Evolutionary conservation across 768 basidiomycete genomes (phyloP), one percentile per base, ranked within the genome.

Genomic region (Agaricus sinodeliciosus): DNA sequence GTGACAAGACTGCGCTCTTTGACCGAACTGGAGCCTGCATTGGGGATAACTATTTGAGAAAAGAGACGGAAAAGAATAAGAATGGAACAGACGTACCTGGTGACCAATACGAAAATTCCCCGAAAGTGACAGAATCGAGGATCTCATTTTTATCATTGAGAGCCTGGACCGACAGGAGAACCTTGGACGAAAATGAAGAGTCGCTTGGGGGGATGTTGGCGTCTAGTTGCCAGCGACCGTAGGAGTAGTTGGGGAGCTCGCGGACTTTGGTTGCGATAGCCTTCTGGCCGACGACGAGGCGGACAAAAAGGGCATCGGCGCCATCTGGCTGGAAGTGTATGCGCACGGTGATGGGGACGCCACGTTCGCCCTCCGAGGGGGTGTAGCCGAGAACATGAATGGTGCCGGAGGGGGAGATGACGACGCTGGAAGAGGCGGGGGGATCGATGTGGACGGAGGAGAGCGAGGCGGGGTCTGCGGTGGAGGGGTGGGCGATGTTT

Each of bases 241-340:
- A 74, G 7, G 72, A 67, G 0, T 71, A 62, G 11, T 69, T 62
- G n/a, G 72, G 70, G 0, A 84, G 61, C 59, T 79, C 75, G 41
- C 73, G 72, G 26, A 92, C 85, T 11, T 76, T 76, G 0, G 90
- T 92, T 31, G 73, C 72, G 22, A 92, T 75, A 2, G 88, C 79
- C 57, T 78, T 81, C 55, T 73, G 66, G 27, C 85, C 90, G 57
- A 93, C 73, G 59, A 91, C 81, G 57, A 93, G 80, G 48, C 90
- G 81, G 19, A 91, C 78, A 55, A 76, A 82, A 35, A 87, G 75
- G 5, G 74, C 66, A 50, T 80, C 78, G 9, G 76, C 71, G 27
- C 68, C 67, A 12, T 71, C 71, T 56, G 73, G 74, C 58, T 71
- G 72, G 66, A 86, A 84, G 58, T 80, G 77, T 51, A 84, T 77